A percentile compares a stretch with the other conserved stretches of the same genome.
Conservation (phyloP, 2,329 filamentous ascomycete genomes). For the Chrysosporium queenslandicum region DNA sequence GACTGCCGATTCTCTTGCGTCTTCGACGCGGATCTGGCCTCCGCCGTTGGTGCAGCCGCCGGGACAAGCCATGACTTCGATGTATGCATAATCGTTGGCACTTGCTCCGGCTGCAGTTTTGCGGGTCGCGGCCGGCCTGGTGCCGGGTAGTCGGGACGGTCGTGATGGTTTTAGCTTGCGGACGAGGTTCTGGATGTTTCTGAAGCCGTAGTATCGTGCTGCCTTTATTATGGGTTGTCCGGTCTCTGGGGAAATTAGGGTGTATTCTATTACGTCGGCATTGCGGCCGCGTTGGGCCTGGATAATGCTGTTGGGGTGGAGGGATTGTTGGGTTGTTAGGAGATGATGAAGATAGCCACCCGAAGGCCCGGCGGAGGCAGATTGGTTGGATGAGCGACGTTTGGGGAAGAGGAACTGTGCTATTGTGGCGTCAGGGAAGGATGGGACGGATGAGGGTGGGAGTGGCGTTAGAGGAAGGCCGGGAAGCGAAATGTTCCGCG, state of each 20-base stretch:
- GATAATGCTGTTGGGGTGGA: slow-evolving; percentile 62
- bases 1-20: slow-evolving; percentile 42
- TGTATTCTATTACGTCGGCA: slow-evolving; percentile 80
- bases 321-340: slow-evolving; percentile 61
- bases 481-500: slow-evolving; percentile 68
- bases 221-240: slow-evolving; percentile 60
- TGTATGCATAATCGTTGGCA: slow-evolving; percentile 65
- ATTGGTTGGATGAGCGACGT: slow-evolving; percentile 30
- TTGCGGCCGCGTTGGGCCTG: slow-evolving; percentile 69
- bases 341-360: slow-evolving; percentile 85
- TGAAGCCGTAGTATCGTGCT: slow-evolving; percentile 91
- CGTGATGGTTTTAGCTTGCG: slow-evolving; percentile 76
- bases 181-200: slow-evolving; percentile 96
- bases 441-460: slow-evolving; percentile 36
- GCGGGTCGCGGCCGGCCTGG: slow-evolving; percentile 37
- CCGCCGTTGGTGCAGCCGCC: slow-evolving; percentile 98
- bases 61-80: slow-evolving; percentile 98
- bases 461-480: slow-evolving; percentile 53
- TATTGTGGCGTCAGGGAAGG: slow-evolving; percentile 64
- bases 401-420: slow-evolving; percentile 64
- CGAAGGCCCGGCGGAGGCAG: slow-evolving; percentile 60
- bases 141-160: slow-evolving; percentile 69
- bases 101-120: slow-evolving; percentile 24
- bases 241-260: slow-evolving; percentile 46
- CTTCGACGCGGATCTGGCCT: slow-evolving; percentile 85